Evolutionary conservation across 495 filamentous ascomycete genomes (phyloP).

Genomic region (Annulohypoxylon stygium): DNA sequence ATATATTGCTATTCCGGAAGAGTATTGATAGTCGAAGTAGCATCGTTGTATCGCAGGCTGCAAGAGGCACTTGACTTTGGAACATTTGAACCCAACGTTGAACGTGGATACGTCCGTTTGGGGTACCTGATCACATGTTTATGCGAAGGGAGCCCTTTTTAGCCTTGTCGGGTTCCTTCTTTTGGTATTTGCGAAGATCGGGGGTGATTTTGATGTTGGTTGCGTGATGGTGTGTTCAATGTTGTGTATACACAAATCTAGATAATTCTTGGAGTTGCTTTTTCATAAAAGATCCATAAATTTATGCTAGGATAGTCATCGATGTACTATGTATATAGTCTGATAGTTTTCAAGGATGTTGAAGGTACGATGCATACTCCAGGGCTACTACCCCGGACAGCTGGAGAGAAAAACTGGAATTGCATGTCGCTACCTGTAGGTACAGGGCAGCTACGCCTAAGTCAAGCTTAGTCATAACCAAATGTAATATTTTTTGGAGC

Average conservation of each 20-base stretch:
- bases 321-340: no score
- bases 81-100: background rate
- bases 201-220: background rate
- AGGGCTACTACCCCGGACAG: conserved; percentile 4
- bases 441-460: background rate
- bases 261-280: background rate
- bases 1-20: conserved; percentile 28
- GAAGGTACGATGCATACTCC: background rate
- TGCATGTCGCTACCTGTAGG: background rate
- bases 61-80: conserved; percentile 46
- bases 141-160: conserved; percentile 6
- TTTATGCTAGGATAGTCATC: background rate
- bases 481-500: conserved; percentile 37
- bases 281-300: background rate
- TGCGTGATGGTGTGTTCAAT: background rate
- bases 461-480: conserved; percentile 36
- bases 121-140: conserved; percentile 47
- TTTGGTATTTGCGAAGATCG: conserved; percentile 5
- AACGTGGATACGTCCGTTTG: conserved; percentile 24
- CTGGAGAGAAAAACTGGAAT: background rate
- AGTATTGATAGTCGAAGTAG: conserved; percentile 37
- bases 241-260: background rate
- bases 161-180: conserved; percentile 12
- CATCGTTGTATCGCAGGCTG: conserved; percentile 47
- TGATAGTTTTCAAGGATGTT: background rate